These are phyloP conservation scores for Mycena pura DNA, from an alignment of 768 basidiomycete species.

Conservation along the genomic window DNA sequence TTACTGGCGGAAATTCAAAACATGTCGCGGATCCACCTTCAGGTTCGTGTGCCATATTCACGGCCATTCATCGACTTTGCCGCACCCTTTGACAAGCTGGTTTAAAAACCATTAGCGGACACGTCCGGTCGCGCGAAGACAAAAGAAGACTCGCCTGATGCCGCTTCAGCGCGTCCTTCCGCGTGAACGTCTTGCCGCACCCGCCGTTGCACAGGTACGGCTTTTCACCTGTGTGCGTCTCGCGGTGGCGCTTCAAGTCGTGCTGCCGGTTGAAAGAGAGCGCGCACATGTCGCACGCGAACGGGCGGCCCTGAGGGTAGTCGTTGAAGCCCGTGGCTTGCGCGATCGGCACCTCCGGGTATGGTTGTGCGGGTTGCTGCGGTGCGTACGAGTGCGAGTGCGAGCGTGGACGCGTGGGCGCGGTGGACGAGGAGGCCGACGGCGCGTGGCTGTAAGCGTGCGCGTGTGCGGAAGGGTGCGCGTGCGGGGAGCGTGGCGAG, in stretches of 20 bases:
- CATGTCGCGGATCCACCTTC: too few relatives aligned
- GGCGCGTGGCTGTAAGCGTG: too few relatives aligned
- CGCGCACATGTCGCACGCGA: constrained; percentile 74
- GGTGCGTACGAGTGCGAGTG: constrained; percentile 43
- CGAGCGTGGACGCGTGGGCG: constrained; percentile 46
- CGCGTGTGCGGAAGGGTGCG: constrained; percentile 52
- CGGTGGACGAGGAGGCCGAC: constrained; percentile 31
- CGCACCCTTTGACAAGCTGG: constrained; percentile 81
- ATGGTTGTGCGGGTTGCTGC: constrained; percentile 28
- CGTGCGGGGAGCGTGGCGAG: constrained; percentile 36
- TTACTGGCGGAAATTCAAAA: background rate
- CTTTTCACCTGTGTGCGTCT: constrained; percentile 87
- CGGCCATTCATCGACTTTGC: constrained; percentile 67
- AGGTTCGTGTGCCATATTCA: too few relatives aligned
- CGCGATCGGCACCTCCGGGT: constrained; percentile 42
- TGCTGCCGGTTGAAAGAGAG: constrained; percentile 87
- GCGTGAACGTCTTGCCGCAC: constrained; percentile 87
- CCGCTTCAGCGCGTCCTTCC: constrained; percentile 86
- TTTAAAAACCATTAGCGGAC: constrained; percentile 19
- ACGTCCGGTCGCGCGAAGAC: constrained; percentile 12
- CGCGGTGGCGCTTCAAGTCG: constrained; percentile 83
- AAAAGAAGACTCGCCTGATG: constrained; percentile 66
- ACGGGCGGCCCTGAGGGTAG: constrained; percentile 69
- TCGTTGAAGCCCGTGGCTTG: constrained; percentile 49
- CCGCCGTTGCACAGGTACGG: constrained; percentile 84